These are phyloP conservation scores for Sorghum bicolor DNA, from an alignment of 176 grass and related monocot species.

Conservation along the genomic window DNA sequence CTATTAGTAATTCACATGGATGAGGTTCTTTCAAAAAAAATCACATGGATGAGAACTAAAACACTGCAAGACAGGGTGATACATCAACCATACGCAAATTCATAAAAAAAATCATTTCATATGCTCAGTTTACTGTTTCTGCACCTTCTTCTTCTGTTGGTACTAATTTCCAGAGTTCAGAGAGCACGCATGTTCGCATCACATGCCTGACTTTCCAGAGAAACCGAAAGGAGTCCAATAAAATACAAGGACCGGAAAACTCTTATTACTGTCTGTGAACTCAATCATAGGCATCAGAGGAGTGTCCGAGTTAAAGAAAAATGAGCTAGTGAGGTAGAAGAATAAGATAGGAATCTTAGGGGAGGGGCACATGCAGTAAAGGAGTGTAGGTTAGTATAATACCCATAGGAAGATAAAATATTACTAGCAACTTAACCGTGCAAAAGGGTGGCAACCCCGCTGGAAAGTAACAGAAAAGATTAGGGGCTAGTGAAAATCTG, in stretches of 20 bases:
- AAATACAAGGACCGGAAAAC: conserved; percentile 32
- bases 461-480: conserved; percentile 63
- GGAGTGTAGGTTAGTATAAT: conserved; percentile 51
- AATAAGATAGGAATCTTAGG: conserved; percentile 63
- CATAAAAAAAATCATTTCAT: not conserved
- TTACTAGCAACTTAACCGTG: conserved; percentile 50
- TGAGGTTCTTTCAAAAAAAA: too few relatives aligned
- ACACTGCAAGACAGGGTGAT: conserved; percentile 3
- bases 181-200: conserved; percentile 55
- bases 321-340: conserved; percentile 37
- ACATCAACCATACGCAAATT: conserved; percentile 5
- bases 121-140: conserved; percentile 18
- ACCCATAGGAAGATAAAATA: conserved; percentile 39
- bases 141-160: conserved; percentile 14
- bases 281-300: conserved; percentile 32
- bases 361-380: conserved; percentile 47
- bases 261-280: conserved; percentile 42
- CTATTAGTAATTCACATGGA: conserved; percentile 22
- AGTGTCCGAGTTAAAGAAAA: conserved; percentile 10
- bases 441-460: conserved; percentile 41
- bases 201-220: conserved; percentile 35
- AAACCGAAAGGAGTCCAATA: conserved; percentile 18
- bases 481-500: conserved; percentile 28
- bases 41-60: conserved; percentile 30
- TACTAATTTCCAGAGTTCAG: conserved; percentile 22